Evolutionary conservation across 73 alveolate species (phyloP).

Genomic region (Symbiodinium pilosum): DNA sequence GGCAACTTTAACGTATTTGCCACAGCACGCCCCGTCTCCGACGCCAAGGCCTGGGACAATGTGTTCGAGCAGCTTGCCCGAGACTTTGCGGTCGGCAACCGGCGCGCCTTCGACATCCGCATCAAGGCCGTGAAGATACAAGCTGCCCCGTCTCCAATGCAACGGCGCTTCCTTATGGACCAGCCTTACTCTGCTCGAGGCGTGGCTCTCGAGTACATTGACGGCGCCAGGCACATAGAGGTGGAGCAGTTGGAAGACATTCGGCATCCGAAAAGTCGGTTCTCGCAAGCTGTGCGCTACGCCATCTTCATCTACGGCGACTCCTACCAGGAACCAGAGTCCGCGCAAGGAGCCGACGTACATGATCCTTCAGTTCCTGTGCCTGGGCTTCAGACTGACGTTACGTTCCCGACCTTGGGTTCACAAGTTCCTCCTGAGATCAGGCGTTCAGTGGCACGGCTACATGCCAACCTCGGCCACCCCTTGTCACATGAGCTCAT

Average conservation of each 20-base stretch:
- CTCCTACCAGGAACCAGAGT: neutral
- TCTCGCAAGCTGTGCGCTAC: neutral
- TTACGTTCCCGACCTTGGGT: neutral
- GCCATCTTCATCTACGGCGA: neutral
- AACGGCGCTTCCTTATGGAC: neutral
- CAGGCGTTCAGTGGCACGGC: neutral
- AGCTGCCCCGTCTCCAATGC: neutral
- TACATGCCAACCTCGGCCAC: conserved; percentile 15
- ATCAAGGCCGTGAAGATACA: neutral
- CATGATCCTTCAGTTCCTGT: neutral
- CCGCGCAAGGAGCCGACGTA: neutral
- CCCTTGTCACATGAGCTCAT: neutral
- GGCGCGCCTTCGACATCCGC: neutral
- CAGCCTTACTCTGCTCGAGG: neutral
- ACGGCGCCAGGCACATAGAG: neutral
- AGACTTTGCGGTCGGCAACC: neutral
- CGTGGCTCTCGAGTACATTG: neutral
- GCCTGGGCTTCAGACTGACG: neutral
- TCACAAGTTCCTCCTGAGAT: neutral
- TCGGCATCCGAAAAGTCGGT: neutral
- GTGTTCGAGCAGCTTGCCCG: neutral
- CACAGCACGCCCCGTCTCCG: neutral
- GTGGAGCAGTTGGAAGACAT: neutral
- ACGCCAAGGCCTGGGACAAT: neutral
- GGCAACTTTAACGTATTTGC: neutral